Conservation (phyloP, 2,329 filamentous ascomycete species). For the Cadophora malorum region DNA sequence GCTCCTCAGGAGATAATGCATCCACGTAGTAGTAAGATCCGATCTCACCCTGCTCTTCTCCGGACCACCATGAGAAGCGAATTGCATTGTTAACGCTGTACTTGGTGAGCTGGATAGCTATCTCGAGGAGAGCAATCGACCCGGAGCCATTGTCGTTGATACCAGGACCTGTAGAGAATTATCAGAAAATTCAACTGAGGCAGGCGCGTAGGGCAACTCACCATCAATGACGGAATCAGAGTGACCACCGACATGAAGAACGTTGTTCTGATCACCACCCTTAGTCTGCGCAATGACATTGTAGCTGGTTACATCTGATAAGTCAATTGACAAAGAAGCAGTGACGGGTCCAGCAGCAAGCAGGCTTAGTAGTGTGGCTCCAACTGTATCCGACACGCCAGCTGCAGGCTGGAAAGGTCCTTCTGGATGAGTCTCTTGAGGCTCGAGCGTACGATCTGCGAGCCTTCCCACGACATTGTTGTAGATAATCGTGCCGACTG, state of each 20-base stretch:
- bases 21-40: slow-evolving; percentile 67
- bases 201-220: slow-evolving; percentile 64
- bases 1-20: slow-evolving; percentile 59
- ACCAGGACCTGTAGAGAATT: slow-evolving; percentile 60
- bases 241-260: slow-evolving; percentile 48
- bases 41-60: slow-evolving; percentile 67
- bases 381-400: slow-evolving; percentile 1
- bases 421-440: slow-evolving; percentile 5
- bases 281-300: slow-evolving; percentile 68
- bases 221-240: slow-evolving; percentile 49
- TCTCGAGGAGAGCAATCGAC: slow-evolving; percentile 59
- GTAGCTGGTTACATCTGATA: slow-evolving; percentile 1
- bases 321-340: slow-evolving; percentile 9
- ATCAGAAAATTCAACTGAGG: slow-evolving; percentile 51
- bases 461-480: slow-evolving; percentile 59
- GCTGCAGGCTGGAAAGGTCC: slow-evolving; percentile 5
- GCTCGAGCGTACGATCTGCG: slow-evolving; percentile 1
- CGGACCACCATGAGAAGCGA: slow-evolving; percentile 70
- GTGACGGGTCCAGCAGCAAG: slow-evolving; percentile 6
- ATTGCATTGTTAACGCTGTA: slow-evolving; percentile 67
- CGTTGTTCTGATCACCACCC: slow-evolving; percentile 64
- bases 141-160: slow-evolving; percentile 47
- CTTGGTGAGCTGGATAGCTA: slow-evolving; percentile 61
- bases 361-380: not conserved
- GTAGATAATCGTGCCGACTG: slow-evolving; percentile 73